A percentile compares a stretch with the other conserved stretches of the same genome.
Conservation (phyloP, 805 yeast species). For the Candida gorgasii region DNA sequence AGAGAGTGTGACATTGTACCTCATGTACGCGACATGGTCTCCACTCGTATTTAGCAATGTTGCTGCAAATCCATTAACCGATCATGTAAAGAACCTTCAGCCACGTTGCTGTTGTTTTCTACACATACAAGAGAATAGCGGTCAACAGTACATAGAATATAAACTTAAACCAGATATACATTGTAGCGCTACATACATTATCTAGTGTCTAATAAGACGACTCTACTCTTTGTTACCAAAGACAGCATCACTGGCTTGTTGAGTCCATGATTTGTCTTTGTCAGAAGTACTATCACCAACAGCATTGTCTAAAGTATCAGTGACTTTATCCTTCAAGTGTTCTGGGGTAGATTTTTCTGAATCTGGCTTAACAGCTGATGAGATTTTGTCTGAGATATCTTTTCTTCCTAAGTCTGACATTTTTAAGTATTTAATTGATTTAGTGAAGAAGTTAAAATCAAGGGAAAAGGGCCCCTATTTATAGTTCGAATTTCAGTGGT, state of each 20-base stretch:
- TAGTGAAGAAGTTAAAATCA: not conserved
- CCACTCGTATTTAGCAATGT: too few species aligned
- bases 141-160: not conserved
- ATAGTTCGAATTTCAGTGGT: not conserved
- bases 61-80: too few species aligned
- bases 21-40: too few species aligned
- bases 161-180: not conserved
- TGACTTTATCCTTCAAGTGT: slow-evolving; percentile 37
- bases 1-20: too few species aligned
- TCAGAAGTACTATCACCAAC: slow-evolving; percentile 37
- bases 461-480: slow-evolving; percentile 3
- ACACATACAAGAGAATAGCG: too few species aligned
- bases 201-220: too few species aligned
- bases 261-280: slow-evolving; percentile 40
- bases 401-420: slow-evolving; percentile 49
- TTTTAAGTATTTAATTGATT: slow-evolving; percentile 7
- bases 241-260: slow-evolving; percentile 46
- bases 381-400: slow-evolving; percentile 40
- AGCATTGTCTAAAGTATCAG: slow-evolving; percentile 36
- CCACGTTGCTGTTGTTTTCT: too few species aligned
- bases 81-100: too few species aligned
- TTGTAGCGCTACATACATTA: not conserved
- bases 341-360: slow-evolving; percentile 40
- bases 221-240: slow-evolving; percentile 34
- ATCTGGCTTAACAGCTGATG: slow-evolving; percentile 42